These are phyloP conservation scores for Phytophthora brassicae DNA, from an alignment of 352 stramenopile genomes.

Conservation along the genomic window DNA sequence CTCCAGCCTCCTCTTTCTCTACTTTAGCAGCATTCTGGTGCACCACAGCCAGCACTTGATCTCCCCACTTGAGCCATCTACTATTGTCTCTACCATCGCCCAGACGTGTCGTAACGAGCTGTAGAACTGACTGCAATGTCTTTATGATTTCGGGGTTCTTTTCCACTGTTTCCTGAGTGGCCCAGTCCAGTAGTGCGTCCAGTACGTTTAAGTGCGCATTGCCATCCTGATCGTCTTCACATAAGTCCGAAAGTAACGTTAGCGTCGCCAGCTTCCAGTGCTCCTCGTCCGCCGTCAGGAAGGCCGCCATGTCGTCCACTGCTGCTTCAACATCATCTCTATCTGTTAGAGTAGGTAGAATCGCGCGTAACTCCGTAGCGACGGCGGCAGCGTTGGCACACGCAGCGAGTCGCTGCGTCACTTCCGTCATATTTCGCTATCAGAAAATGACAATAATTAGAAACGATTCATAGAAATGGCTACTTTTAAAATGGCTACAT, in stretches of 20 bases:
- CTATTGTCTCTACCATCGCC: constrained; percentile 7
- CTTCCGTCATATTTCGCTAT: constrained; percentile 11
- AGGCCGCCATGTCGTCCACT: constrained; percentile 17
- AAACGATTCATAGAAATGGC: background rate
- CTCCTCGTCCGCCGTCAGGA: constrained; percentile 23
- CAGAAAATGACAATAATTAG: constrained; percentile 12
- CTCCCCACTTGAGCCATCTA: constrained; percentile 36
- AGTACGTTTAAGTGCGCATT: constrained; percentile 26
- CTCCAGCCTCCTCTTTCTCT: background rate
- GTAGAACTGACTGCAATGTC: constrained; percentile 19
- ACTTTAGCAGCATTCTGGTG: constrained; percentile 15
- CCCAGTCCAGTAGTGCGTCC: constrained; percentile 17
- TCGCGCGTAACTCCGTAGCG: constrained; percentile 2
- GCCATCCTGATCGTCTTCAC: background rate
- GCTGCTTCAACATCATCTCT: constrained; percentile 9
- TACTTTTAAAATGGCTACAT: background rate
- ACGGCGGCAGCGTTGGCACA: constrained; percentile 22
- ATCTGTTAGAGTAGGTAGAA: constrained; percentile 8
- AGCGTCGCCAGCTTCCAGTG: constrained; percentile 6
- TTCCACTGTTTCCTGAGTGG: background rate
- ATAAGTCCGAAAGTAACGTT: constrained; percentile 31
- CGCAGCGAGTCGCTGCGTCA: constrained; percentile 10
- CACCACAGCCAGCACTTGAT: constrained; percentile 25
- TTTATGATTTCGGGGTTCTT: constrained; percentile 7
- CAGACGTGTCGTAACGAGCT: constrained; percentile 14